Percentiles rank a stretch among this genome's conserved stretches.
Conservation (phyloP, 1,284 basidiomycete species). For the Rhodotorula sp. region DNA sequence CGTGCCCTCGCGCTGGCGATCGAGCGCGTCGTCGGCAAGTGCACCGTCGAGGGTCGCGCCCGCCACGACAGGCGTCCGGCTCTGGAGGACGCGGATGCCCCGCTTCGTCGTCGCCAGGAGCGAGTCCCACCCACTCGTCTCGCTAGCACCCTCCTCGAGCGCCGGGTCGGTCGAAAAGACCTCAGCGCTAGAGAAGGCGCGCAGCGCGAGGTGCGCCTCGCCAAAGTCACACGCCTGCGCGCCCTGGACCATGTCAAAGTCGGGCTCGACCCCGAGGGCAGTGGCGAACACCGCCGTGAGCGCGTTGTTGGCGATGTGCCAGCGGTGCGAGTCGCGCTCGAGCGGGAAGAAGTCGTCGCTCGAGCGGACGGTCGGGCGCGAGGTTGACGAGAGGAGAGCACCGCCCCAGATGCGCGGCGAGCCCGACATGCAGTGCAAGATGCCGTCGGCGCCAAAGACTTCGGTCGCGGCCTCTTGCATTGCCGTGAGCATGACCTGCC, state of each 20-base stretch:
- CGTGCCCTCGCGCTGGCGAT: background rate
- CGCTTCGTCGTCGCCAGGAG: conserved; percentile 17
- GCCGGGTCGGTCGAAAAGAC: conserved; percentile 3
- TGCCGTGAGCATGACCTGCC: conserved; percentile 7
- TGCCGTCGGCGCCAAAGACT: conserved; percentile 38
- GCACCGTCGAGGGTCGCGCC: conserved; percentile 26
- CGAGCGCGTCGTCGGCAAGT: conserved; percentile 31
- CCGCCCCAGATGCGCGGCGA: conserved; percentile 35
- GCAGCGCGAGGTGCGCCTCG: conserved; percentile 44
- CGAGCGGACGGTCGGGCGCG: conserved; percentile 29
- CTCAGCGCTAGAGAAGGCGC: conserved; percentile 44
- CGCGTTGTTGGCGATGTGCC: conserved; percentile 45
- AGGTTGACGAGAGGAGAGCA: conserved; percentile 3
- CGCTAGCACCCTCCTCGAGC: background rate
- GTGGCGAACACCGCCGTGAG: conserved; percentile 38
- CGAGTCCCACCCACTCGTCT: background rate
- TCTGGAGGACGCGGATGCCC: conserved; percentile 33
- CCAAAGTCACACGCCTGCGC: conserved; percentile 18
- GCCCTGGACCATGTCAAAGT: conserved; percentile 48
- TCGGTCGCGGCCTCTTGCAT: conserved; percentile 42
- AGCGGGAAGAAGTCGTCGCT: conserved; percentile 48
- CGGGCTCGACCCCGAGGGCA: conserved; percentile 38
- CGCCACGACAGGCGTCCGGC: background rate
- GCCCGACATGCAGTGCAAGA: conserved; percentile 48
- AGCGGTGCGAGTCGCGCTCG: conserved; percentile 46